Conservation (phyloP, 202 grass and related monocot genomes). For the Setaria viridis region DNA sequence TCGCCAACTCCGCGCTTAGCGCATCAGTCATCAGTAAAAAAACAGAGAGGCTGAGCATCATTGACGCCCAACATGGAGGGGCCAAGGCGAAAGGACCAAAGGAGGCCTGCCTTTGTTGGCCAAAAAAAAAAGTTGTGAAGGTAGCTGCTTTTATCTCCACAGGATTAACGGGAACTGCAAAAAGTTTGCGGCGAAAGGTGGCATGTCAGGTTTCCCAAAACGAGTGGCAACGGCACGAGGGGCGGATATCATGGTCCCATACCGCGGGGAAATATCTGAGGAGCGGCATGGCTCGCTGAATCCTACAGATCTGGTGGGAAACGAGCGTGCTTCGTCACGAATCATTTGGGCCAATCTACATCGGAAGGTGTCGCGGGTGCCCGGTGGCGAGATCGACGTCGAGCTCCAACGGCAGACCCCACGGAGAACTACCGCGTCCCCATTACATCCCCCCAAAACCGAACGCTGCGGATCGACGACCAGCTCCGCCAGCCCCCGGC, state of each 20-base stretch:
- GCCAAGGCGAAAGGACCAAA: not conserved
- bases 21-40: not conserved
- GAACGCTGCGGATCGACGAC: not conserved
- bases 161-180: not conserved
- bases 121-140: slow-evolving; percentile 1
- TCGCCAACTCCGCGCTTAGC: not conserved
- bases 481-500: not conserved
- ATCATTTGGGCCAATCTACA: not conserved
- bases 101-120: too few species aligned
- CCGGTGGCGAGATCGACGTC: slow-evolving; percentile 8
- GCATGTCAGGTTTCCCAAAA: slow-evolving; percentile 9
- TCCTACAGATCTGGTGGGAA: slow-evolving; percentile 47
- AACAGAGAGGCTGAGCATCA: not conserved
- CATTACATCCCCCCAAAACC: not conserved
- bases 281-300: not conserved
- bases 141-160: not conserved
- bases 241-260: not conserved
- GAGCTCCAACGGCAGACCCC: not conserved
- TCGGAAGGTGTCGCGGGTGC: not conserved
- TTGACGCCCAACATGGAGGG: not conserved
- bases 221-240: slow-evolving; percentile 18
- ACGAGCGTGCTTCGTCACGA: not conserved
- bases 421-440: not conserved
- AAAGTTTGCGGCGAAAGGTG: slow-evolving; percentile 32
- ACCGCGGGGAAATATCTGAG: slow-evolving; percentile 23